phyloP scores from a whole-genome alignment of 176 grass and related monocot genomes.

The Aegilops speltoides region DNA sequence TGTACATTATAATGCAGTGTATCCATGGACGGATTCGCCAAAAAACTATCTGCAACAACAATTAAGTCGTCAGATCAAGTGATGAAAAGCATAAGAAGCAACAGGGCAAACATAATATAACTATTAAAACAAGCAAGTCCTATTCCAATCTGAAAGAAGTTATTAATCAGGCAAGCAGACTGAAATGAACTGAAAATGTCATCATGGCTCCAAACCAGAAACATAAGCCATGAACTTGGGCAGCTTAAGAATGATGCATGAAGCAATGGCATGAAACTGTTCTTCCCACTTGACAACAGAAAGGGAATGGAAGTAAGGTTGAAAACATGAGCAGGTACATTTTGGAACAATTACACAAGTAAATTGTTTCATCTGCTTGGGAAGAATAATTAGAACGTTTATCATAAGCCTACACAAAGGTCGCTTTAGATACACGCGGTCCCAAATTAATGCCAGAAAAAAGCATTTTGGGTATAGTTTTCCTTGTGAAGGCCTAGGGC shows the following conservation, averaged over 20 bases:
- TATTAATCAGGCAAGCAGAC: background rate
- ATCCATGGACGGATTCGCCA: background rate
- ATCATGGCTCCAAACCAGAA: background rate
- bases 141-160: background rate
- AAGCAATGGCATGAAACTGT: background rate
- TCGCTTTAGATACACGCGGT: too few relatives aligned
- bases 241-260: background rate
- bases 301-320: background rate
- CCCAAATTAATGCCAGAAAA: too few relatives aligned
- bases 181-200: background rate
- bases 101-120: background rate
- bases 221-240: too few relatives aligned
- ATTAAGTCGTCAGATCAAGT: background rate
- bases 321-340: too few relatives aligned
- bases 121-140: background rate
- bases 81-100: background rate
- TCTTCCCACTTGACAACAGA: background rate
- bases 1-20: constrained; percentile 4
- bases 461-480: too few relatives aligned
- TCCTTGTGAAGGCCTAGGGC: too few relatives aligned
- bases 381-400: background rate
- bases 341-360: too few relatives aligned
- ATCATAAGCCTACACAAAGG: background rate
- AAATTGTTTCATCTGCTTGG: background rate
- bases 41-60: background rate